Base-by-base conservation (phyloP, 2,329 filamentous ascomycete species). In the Scedosporium minutisporum region DNA sequence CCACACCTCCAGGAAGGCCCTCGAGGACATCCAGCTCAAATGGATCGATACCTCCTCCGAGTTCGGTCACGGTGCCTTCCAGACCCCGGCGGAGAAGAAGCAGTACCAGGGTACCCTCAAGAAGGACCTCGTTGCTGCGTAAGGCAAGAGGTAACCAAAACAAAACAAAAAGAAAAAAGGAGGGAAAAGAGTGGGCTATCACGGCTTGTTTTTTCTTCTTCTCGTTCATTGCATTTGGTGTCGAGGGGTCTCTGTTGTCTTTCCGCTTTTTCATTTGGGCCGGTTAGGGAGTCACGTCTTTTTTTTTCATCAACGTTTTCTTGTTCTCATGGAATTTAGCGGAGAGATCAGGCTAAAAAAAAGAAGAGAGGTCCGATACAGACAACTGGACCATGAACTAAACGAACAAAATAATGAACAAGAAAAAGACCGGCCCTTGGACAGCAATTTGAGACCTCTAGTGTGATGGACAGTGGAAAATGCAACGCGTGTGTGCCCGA, bases 21-120 rank as follows among this genome's bases (percentile, higher is more conserved):
- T 96, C 76, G 95, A 99, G 89, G 97, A 99, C 91, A 90, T 97
- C 79, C 91, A 93, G 76, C 90, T 99, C 84, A 99, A 99, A 84
- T 99, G 95, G 95, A 99, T 99, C 89, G 95, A 99, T 76, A 99
- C 95, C 73, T 97, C 93, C 67, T 97, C 93, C 83, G 96, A 99
- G 87, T 99, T 99, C 81, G 95, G 95, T 81, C 95, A 99, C 85
- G 95, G 95, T 87, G 93, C 92, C 75, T 99, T 96, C 91, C 95
- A 99, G 86, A 99, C 95, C 68, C 84, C 89, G 70, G 89, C 90
- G 76, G 95, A 99, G 90, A 99, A 99, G 92, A 91, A 90, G 83
- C 87, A 91, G 78, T 95, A 91, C 86, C 80, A 96, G 82, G 95
- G 95, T 83, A 96, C 92, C 65, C 91, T 99, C 90, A 99, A 99